Percentiles rank a stretch among this genome's conserved stretches.
These are phyloP conservation scores for Talaromyces rugulosus DNA, from an alignment of 2,329 filamentous ascomycete species.

Conservation along the genomic window DNA sequence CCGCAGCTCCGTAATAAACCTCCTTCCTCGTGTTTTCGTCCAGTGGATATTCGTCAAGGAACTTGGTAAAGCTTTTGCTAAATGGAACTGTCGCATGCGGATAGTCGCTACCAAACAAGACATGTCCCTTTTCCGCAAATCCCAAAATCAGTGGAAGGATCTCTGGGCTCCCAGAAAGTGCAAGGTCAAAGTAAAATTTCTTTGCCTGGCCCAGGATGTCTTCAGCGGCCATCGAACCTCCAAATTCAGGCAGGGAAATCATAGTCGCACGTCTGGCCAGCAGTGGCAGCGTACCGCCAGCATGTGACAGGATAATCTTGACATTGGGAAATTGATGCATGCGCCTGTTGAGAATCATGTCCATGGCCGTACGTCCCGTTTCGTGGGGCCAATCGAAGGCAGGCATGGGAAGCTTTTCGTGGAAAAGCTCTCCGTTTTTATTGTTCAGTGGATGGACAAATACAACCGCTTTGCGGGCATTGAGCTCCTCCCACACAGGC, in stretches of 20 bases:
- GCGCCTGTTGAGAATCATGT: constrained; percentile 36
- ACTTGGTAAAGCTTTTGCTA: neutral
- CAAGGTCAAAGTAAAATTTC: constrained; percentile 26
- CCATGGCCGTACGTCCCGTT: constrained; percentile 41
- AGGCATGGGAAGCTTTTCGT: constrained; percentile 32
- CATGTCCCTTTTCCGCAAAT: constrained; percentile 18
- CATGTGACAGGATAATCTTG: constrained; percentile 49
- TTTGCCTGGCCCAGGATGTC: constrained; percentile 12
- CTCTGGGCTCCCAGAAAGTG: constrained; percentile 17
- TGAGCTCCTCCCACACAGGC: constrained; percentile 44
- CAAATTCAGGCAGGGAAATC: neutral
- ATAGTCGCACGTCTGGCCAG: constrained; percentile 29
- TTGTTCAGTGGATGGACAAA: constrained; percentile 46
- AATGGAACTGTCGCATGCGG: neutral
- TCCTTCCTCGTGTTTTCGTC: neutral
- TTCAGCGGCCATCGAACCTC: neutral
- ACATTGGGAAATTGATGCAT: constrained; percentile 28
- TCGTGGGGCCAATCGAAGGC: constrained; percentile 46
- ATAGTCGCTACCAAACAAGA: constrained; percentile 20
- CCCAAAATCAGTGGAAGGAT: constrained; percentile 15
- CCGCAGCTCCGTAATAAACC: neutral
- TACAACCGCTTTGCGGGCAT: constrained; percentile 39
- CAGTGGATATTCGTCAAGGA: neutral
- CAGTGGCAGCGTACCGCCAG: constrained; percentile 45
- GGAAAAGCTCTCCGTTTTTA: constrained; percentile 31